Evolutionary conservation across 352 stramenopile genomes (phyloP).

Genomic region (Phytophthora hybrid): DNA sequence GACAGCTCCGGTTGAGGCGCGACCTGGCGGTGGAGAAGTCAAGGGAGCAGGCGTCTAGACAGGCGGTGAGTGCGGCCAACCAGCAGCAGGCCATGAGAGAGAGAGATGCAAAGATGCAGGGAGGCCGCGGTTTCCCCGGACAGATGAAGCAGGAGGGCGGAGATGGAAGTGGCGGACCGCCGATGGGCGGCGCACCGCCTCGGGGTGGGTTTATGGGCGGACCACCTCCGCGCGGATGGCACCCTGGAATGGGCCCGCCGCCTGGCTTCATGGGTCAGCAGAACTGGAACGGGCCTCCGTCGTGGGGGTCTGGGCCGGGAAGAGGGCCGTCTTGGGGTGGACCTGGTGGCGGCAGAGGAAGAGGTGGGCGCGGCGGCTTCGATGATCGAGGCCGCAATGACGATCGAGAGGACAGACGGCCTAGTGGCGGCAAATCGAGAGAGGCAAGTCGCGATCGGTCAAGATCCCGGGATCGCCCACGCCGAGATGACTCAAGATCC

Average conservation of each 20-base stretch:
- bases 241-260: constrained; percentile 75
- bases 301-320: constrained; percentile 53
- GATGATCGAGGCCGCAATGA: constrained; percentile 58
- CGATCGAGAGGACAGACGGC: constrained; percentile 38
- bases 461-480: constrained; percentile 54
- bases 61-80: constrained; percentile 68
- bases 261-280: constrained; percentile 51
- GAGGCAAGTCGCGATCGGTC: constrained; percentile 71
- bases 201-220: constrained; percentile 63
- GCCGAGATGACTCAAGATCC: constrained; percentile 39
- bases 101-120: constrained; percentile 43
- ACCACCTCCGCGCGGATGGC: constrained; percentile 65
- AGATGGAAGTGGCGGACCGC: constrained; percentile 28
- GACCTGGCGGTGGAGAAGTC: constrained; percentile 80
- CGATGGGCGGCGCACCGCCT: constrained; percentile 35
- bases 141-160: constrained; percentile 33
- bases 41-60: constrained; percentile 81
- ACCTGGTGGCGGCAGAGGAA: constrained; percentile 43
- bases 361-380: constrained; percentile 46
- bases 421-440: constrained; percentile 33
- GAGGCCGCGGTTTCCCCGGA: constrained; percentile 38
- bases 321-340: constrained; percentile 60
- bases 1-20: constrained; percentile 74
- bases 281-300: constrained; percentile 59
- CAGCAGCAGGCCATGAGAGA: constrained; percentile 53